phyloP scores from a whole-genome alignment of 345 rosid genomes.

The Syzygium grande region DNA sequence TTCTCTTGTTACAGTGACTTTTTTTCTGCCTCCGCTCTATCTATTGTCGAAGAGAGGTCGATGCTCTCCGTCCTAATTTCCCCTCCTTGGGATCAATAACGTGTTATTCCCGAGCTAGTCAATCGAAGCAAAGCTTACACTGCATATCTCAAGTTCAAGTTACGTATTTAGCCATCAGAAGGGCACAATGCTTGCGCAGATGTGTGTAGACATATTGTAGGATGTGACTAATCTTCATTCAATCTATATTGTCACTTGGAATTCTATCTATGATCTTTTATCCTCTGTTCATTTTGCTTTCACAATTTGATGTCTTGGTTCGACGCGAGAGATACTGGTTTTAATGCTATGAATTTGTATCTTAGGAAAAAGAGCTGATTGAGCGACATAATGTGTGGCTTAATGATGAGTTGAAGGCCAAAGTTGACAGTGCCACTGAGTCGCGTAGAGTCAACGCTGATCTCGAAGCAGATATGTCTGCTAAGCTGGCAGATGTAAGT shows the following conservation, averaged over 20 bases:
- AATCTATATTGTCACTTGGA: background rate
- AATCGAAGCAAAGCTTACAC: no score
- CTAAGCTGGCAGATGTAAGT: constrained; percentile 69
- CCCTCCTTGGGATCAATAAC: no score
- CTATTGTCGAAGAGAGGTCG: no score
- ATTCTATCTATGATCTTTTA: background rate
- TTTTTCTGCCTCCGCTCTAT: no score
- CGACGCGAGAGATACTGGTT: background rate
- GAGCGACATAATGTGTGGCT: constrained; percentile 90
- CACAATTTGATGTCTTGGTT: background rate
- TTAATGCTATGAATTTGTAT: constrained; percentile 7
- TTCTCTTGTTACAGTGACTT: no score
- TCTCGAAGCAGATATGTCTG: constrained; percentile 72
- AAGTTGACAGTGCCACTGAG: constrained; percentile 53
- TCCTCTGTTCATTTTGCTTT: background rate
- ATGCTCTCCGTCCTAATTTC: no score
- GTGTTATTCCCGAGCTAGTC: no score
- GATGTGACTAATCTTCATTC: background rate
- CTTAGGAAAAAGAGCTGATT: constrained; percentile 86
- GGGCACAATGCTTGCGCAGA: no score
- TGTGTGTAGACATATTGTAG: no score
- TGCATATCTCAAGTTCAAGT: no score
- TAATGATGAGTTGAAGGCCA: constrained; percentile 74
- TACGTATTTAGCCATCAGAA: no score
- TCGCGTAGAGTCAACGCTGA: constrained; percentile 57